Base-by-base conservation (phyloP, 2,329 filamentous ascomycete species). In the Neopestalotiopsis rosae region DNA sequence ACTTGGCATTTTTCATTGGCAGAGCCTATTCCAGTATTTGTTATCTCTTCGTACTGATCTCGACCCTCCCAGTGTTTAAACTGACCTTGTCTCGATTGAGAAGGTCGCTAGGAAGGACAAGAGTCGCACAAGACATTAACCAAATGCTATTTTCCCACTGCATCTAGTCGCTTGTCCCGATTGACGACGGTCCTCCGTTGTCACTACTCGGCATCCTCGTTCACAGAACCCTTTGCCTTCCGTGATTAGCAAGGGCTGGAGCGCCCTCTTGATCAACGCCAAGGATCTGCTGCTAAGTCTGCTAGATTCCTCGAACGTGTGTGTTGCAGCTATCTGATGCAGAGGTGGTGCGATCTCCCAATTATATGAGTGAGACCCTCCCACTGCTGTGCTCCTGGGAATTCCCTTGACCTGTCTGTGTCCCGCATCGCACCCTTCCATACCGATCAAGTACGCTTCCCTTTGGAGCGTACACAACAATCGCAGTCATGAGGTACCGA, bases 151-250 rank as follows among this genome's bases (percentile, higher is more conserved):
- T 49, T 20, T 28, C 32, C 38, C 42, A 52, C 59, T 64, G 40
- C 10, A 20, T 13, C n/a, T 28, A 17, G 40, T 24, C 34, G 61
- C n/a, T 42, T 64, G n/a, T 24, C 40, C 61, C 61, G 38, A 28
- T 64, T 38, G 34, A 64, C 61, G 61, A 64, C 61, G 61, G 61
- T 17, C 17, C n/a, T 49, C 61, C 61, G 61, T 28, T 49, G 59
- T 20, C 17, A 30, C 30, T 17, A 10, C 17, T 24, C 38, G 38
- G 14, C 32, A 40, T 14, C 28, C 34, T 52, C 45, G 20, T 20
- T n/a, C 14, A 20, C 45, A 52, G 45, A 20, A 52, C n/a, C 20
- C 61, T 52, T 52, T 64, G 38, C 42, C 61, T 64, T 49, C 38
- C 40, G 14, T 20, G 38, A 64, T 49, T 38, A 45, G 38, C 61